Evolutionary conservation across 202 grass and related monocot species (phyloP).

Genomic region (Alloteropsis angusta): DNA sequence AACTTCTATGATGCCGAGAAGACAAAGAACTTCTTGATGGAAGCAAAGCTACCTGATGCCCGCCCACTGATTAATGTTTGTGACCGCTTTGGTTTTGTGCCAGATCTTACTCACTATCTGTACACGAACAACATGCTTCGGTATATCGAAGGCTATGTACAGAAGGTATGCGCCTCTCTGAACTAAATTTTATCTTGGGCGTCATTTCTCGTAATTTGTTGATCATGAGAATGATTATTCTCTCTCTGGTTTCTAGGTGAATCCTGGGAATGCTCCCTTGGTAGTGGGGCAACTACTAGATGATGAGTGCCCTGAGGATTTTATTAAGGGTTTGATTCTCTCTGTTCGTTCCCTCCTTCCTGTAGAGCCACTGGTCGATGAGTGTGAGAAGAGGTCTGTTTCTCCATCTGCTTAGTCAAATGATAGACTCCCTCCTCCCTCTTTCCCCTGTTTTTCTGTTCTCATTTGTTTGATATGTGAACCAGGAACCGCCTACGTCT

Average conservation of each 20-base stretch:
- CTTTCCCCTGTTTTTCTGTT: background rate
- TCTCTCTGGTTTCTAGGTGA: slow-evolving; percentile 51
- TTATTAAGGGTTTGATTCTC: slow-evolving; percentile 94
- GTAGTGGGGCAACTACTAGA: slow-evolving; percentile 88
- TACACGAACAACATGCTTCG: slow-evolving; percentile 97
- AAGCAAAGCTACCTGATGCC: slow-evolving; percentile 95
- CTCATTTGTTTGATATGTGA: slow-evolving; percentile 30
- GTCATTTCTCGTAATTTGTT: background rate
- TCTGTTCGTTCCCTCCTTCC: slow-evolving; percentile 97
- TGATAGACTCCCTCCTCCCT: background rate
- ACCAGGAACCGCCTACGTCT: slow-evolving; percentile 77
- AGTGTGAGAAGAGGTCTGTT: slow-evolving; percentile 90
- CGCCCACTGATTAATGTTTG: slow-evolving; percentile 93
- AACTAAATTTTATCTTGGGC: background rate
- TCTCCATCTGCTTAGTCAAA: background rate
- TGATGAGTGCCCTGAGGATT: slow-evolving; percentile 98
- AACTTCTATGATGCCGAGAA: slow-evolving; percentile 98
- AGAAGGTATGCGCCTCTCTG: slow-evolving; percentile 51
- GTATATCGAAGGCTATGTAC: slow-evolving; percentile 95
- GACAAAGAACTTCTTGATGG: slow-evolving; percentile 99
- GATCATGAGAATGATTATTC: background rate
- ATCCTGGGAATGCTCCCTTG: slow-evolving; percentile 86
- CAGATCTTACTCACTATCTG: slow-evolving; percentile 89
- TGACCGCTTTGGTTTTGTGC: slow-evolving; percentile 96
- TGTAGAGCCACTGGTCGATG: slow-evolving; percentile 85